A percentile compares a stretch with the other conserved stretches of the same genome.
Evolutionary conservation across 768 basidiomycete species (phyloP).

Genomic region (Amyloporia xantha): DNA sequence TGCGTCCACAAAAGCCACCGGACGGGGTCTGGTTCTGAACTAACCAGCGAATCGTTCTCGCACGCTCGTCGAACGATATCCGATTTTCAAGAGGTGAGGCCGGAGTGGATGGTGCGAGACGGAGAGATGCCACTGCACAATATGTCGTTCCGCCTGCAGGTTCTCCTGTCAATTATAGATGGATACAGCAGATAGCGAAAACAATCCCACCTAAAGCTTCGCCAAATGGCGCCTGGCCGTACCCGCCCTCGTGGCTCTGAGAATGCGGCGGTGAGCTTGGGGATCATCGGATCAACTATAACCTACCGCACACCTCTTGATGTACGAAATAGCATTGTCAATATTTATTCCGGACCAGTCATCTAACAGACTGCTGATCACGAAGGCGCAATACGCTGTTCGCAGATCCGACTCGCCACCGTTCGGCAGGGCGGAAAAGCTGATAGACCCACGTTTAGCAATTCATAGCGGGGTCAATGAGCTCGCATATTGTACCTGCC

Average conservation of each 20-base stretch:
- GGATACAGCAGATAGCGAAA: too few species aligned
- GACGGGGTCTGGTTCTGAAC: conserved; percentile 59
- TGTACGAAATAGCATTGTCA: conserved; percentile 51
- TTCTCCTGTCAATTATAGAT: neutral
- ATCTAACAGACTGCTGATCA: conserved; percentile 68
- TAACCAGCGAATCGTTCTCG: conserved; percentile 69
- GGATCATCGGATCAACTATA: too few species aligned
- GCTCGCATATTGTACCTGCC: conserved; percentile 71
- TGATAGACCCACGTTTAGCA: conserved; percentile 20
- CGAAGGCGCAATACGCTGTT: conserved; percentile 83
- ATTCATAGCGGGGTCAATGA: neutral
- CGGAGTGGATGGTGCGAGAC: conserved; percentile 37
- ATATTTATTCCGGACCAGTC: conserved; percentile 76
- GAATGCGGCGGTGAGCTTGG: neutral
- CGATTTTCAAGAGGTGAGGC: conserved; percentile 9
- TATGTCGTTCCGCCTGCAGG: conserved; percentile 88
- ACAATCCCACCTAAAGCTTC: conserved; percentile 72
- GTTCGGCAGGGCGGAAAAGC: conserved; percentile 67
- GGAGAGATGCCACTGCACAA: conserved; percentile 74
- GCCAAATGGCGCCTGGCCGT: conserved; percentile 70
- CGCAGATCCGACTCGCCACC: conserved; percentile 73
- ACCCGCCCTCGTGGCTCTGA: conserved; percentile 91
- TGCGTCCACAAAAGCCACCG: conserved; percentile 86
- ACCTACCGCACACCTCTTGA: conserved; percentile 66
- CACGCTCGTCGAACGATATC: conserved; percentile 34